These are phyloP conservation scores for Acacia melanoxylon DNA, from an alignment of 306 rosid genomes.

Conservation along the genomic window DNA sequence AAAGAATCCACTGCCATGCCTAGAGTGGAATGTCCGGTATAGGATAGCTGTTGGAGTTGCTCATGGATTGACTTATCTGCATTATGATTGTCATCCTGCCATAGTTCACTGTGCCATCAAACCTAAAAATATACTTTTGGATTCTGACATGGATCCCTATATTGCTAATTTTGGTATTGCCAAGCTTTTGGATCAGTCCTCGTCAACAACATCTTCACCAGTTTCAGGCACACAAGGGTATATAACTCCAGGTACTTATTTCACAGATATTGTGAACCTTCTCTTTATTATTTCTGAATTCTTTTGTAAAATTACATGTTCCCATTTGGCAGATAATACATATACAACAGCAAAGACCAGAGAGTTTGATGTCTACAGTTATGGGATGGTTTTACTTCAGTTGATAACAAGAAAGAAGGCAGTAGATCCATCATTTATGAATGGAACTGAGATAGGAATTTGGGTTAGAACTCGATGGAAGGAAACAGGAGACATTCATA, in stretches of 20 bases:
- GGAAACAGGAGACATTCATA: slow-evolving; percentile 41
- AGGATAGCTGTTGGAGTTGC: background rate
- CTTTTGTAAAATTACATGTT: too few species aligned
- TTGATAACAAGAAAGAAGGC: slow-evolving; percentile 71
- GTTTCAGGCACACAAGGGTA: slow-evolving; percentile 65
- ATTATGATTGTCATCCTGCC: background rate
- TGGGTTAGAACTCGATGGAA: slow-evolving; percentile 64
- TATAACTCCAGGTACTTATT: slow-evolving; percentile 60
- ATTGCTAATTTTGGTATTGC: background rate
- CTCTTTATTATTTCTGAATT: too few species aligned
- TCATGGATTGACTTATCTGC: background rate
- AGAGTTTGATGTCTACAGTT: slow-evolving; percentile 76
- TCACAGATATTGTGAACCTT: too few species aligned
- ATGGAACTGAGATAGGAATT: slow-evolving; percentile 41
- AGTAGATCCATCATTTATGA: slow-evolving; percentile 48
- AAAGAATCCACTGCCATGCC: background rate
- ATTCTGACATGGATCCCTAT: background rate
- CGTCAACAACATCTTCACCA: background rate
- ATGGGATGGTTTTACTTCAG: slow-evolving; percentile 79
- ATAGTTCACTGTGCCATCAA: background rate
- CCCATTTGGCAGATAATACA: too few species aligned
- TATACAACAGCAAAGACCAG: slow-evolving; percentile 35
- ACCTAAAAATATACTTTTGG: background rate
- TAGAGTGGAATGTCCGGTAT: background rate
- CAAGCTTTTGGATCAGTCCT: background rate